Percentiles rank a stretch among this genome's conserved stretches.
Evolutionary conservation across 2,329 filamentous ascomycete species (phyloP).

Genomic region (Pseudopithomyces chartarum): DNA sequence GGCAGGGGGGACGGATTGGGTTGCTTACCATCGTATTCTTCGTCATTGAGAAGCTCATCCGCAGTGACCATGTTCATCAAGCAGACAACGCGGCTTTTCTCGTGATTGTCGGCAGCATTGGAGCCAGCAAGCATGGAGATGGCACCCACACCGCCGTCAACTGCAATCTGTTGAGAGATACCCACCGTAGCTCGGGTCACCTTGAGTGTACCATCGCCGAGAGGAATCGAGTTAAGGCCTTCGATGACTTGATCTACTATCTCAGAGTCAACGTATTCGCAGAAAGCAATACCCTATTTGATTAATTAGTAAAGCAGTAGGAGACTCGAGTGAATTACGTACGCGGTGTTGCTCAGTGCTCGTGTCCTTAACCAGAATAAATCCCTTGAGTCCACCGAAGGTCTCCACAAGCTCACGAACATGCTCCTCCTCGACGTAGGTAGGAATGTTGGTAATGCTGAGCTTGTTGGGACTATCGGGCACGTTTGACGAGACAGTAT

Average conservation of each 20-base stretch:
- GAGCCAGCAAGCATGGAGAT: constrained; percentile 98
- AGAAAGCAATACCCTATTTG: constrained; percentile 87
- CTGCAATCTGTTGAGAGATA: constrained; percentile 85
- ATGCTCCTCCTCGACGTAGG: constrained; percentile 87
- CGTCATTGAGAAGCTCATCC: constrained; percentile 89
- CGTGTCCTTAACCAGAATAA: constrained; percentile 85
- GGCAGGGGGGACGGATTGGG: background rate
- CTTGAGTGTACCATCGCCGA: constrained; percentile 84
- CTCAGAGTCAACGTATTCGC: constrained; percentile 82
- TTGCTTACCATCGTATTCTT: constrained; percentile 87
- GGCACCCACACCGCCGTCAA: constrained; percentile 95
- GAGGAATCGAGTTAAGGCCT: constrained; percentile 88
- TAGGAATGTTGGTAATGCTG: constrained; percentile 85
- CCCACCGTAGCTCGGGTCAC: constrained; percentile 90
- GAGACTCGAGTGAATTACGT: constrained; percentile 46
- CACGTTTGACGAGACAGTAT: constrained; percentile 78
- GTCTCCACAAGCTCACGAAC: constrained; percentile 87
- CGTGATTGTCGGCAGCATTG: constrained; percentile 71
- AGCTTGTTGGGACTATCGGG: constrained; percentile 96
- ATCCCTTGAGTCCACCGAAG: constrained; percentile 92
- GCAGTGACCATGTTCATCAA: constrained; percentile 98
- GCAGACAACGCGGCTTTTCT: constrained; percentile 84
- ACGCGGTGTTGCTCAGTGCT: constrained; percentile 86
- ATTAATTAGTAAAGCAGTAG: constrained; percentile 18
- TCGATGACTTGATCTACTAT: constrained; percentile 86